A percentile compares a stretch with the other conserved stretches of the same genome.
These are phyloP conservation scores for Polyporus arcularius DNA, from an alignment of 768 basidiomycete genomes.

Conservation along the genomic window DNA sequence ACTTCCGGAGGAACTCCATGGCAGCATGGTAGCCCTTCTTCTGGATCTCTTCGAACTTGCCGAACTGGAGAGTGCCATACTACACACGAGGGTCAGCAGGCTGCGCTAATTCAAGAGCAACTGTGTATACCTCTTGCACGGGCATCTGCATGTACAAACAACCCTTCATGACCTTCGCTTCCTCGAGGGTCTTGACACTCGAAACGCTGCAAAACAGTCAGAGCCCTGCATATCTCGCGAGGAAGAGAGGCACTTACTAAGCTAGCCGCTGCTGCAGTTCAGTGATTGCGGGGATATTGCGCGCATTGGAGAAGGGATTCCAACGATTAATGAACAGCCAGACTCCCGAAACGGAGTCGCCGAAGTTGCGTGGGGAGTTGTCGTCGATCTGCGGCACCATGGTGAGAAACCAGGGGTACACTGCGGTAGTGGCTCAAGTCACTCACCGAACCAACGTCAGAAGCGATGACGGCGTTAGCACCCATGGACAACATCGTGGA, in stretches of 20 bases:
- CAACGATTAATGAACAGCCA: slow-evolving; percentile 92
- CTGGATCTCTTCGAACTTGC: slow-evolving; percentile 86
- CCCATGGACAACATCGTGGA: slow-evolving; percentile 92
- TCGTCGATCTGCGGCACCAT: slow-evolving; percentile 70
- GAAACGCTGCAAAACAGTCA: slow-evolving; percentile 68
- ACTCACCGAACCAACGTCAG: slow-evolving; percentile 4
- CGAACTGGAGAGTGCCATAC: slow-evolving; percentile 91
- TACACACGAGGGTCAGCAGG: slow-evolving; percentile 29
- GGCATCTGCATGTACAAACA: slow-evolving; percentile 95
- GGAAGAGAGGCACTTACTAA: slow-evolving; percentile 62
- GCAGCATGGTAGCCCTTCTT: slow-evolving; percentile 79
- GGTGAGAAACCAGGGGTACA: neutral
- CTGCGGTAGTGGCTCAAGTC: neutral
- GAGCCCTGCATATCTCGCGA: neutral
- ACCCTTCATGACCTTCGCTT: slow-evolving; percentile 87
- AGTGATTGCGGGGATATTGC: slow-evolving; percentile 82
- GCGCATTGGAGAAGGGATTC: slow-evolving; percentile 85
- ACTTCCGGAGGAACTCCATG: slow-evolving; percentile 66
- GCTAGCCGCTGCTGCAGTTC: slow-evolving; percentile 94
- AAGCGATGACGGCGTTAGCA: slow-evolving; percentile 74
- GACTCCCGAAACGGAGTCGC: slow-evolving; percentile 95
- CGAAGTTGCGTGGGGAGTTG: slow-evolving; percentile 91
- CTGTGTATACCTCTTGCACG: slow-evolving; percentile 70
- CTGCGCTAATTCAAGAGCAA: neutral
- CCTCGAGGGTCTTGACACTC: slow-evolving; percentile 91